Base-by-base conservation (phyloP, 2,329 filamentous ascomycete genomes). In the Cladobotryum protrusum region DNA sequence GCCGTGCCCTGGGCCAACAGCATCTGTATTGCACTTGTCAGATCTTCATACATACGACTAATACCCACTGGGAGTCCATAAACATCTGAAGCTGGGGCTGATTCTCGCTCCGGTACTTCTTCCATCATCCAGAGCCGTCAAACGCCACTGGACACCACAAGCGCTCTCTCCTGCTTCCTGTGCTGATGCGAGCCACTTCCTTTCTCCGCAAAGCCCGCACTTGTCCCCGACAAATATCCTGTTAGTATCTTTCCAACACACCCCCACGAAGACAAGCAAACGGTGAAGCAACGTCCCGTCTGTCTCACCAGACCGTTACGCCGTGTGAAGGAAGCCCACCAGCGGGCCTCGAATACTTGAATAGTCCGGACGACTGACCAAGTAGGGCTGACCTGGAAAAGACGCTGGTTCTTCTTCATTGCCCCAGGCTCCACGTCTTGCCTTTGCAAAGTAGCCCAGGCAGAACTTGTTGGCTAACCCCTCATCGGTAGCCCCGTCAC, bases 211-310 rank as follows among this genome's bases (percentile, higher is more conserved):
- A 17, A 36, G 39, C 34, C 40, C 45, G 43, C 50, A 47, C 35
- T 35, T 47, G 17, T 11, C 20, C 37, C 45, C 29, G 29, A 33
- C 41, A 43, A 33, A 43, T 15, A 43, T 29, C 18, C 24, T 43
- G 29, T 15, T 33, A 33, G 41, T 13, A 15, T 29, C 41, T n/a
- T 29, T 33, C 17, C 17, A 17, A 34, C 45, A 47, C 47, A 44
- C 51, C 51, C 50, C 51, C 51, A 50, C 48, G 47, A 52, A 46
- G 41, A 32, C 48, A 44, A 53, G 51, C 47, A 50, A 41, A 50
- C 47, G 51, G 44, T 48, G 48, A 53, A 50, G 48, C 46, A 50
- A 50, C 41, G 34, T 50, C 39, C 48, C 51, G 48, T 53, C 48
- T 43, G 51, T 53, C 51, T 53, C 51, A 47, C 48, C 48, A 50